Base-by-base conservation (phyloP, 1,284 basidiomycete genomes). In the Leccinum fallax region DNA sequence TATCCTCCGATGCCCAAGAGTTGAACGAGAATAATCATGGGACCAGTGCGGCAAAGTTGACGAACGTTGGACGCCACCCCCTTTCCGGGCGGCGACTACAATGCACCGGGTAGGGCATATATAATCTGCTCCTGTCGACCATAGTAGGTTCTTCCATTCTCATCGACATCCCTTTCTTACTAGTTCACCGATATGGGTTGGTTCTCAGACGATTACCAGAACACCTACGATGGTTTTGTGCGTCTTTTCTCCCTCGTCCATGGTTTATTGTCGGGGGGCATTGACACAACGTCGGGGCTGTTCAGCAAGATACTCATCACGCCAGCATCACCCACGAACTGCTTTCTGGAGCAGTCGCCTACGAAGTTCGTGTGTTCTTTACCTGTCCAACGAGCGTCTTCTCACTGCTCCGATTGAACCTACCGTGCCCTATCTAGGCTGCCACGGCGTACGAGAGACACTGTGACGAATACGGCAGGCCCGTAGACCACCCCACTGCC, bases 21-120 rank as follows among this genome's bases (percentile, higher is more conserved):
- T 53, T n/a, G 10, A 51, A 68, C 63, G 59, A 48, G 52, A 71
- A 69, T 66, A 68, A 54, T n/a, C 58, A 57, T 40, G 5, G 9
- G 15, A n/a, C 38, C 16, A n/a, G n/a, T 46, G 43, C 11, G 19
- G 6, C 43, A 11, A 3, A 46, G 11, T 46, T 6, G 43, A 19
- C 19, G 19, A 43, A 11, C 40, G 19, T 13, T 4, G n/a, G 10
- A 43, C 10, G n/a, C 40, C 40, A 43, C 43, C 40, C 15, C 40
- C 10, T 19, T 19, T 19, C n/a, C n/a, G n/a, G 40, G 40, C 10
- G 40, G 40, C 40, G 40, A 43, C n/a, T 19, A 19, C n/a, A 19
- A 43, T 43, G 9, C 5, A 43, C 40, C 40, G 40, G 9, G 21
- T 43, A 30, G 52, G 65, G 43, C 68, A 68, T 71, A 70, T 40